Conservation (phyloP, 805 yeast species). For the Candida hispaniensis region DNA sequence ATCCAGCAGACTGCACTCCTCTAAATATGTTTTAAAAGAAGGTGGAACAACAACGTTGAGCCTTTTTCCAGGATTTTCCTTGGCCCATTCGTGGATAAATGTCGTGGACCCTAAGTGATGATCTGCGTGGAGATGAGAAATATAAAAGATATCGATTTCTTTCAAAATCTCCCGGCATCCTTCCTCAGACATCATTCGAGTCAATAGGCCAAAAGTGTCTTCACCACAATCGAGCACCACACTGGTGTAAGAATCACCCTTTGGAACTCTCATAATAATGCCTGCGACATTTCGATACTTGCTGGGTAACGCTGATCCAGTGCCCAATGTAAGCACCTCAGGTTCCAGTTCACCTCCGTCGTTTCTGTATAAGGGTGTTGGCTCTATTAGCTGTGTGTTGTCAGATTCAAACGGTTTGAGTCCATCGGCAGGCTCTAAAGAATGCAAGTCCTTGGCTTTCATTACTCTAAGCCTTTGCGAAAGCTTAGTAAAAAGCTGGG, state of each 20-base stretch:
- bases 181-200: slow-evolving; percentile 46
- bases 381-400: too few species aligned
- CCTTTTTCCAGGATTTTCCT: slow-evolving; percentile 20
- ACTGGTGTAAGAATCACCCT: slow-evolving; percentile 21
- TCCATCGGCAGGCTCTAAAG: too few species aligned
- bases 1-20: slow-evolving; percentile 58
- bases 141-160: slow-evolving; percentile 55
- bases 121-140: slow-evolving; percentile 94
- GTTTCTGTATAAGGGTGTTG: too few species aligned
- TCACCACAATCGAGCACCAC: slow-evolving; percentile 91
- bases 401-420: too few species aligned
- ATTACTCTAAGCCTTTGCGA: too few species aligned
- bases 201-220: slow-evolving; percentile 65
- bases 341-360: too few species aligned
- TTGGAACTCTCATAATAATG: slow-evolving; percentile 63
- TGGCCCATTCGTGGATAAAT: slow-evolving; percentile 55
- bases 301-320: slow-evolving; percentile 88
- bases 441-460: too few species aligned
- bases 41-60: slow-evolving; percentile 64
- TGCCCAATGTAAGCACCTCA: slow-evolving; percentile 71
- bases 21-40: slow-evolving; percentile 54
- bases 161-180: slow-evolving; percentile 37
- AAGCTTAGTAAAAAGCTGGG: too few species aligned
- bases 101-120: slow-evolving; percentile 82
- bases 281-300: slow-evolving; percentile 76